Conservation (phyloP, 2,329 filamentous ascomycete species). For the Pyrenochaeta sp. region DNA sequence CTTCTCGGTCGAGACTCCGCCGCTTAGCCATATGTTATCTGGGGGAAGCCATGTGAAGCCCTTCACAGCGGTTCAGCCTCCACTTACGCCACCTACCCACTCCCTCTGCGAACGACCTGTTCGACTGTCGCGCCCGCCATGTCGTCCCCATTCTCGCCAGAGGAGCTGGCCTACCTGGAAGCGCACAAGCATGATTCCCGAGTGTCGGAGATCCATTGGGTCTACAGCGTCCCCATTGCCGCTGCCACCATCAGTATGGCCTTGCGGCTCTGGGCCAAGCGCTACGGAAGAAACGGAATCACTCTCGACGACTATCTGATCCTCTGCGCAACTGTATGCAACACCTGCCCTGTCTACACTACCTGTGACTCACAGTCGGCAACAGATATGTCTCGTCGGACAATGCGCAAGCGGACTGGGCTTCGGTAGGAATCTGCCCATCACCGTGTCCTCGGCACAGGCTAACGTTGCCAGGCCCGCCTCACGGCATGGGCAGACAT, state of each 20-base stretch:
- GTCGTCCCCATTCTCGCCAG: constrained; percentile 38
- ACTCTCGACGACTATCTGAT: constrained; percentile 45
- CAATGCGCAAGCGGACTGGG: constrained; percentile 40
- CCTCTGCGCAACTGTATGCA: constrained; percentile 39
- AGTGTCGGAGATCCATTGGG: constrained; percentile 40
- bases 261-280: constrained; percentile 41
- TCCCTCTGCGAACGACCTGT: constrained; percentile 3
- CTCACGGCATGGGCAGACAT: constrained; percentile 45
- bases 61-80: constrained; percentile 15
- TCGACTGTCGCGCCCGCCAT: constrained; percentile 14
- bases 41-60: constrained; percentile 6
- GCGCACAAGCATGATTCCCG: constrained; percentile 39
- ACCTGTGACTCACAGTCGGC: neutral
- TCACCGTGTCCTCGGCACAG: neutral
- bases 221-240: constrained; percentile 42
- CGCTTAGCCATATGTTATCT: constrained; percentile 1
- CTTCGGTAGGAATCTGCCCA: constrained; percentile 25
- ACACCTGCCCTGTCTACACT: neutral
- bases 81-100: constrained; percentile 8
- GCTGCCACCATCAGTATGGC: constrained; percentile 34
- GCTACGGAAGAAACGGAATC: constrained; percentile 40
- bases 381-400: constrained; percentile 40
- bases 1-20: neutral
- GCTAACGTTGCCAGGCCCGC: constrained; percentile 34
- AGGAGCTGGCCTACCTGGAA: constrained; percentile 37